Percentiles rank a stretch among this genome's conserved stretches.
These are phyloP conservation scores for Tuber magnatum DNA, from an alignment of 495 filamentous ascomycete genomes.

Conservation along the genomic window DNA sequence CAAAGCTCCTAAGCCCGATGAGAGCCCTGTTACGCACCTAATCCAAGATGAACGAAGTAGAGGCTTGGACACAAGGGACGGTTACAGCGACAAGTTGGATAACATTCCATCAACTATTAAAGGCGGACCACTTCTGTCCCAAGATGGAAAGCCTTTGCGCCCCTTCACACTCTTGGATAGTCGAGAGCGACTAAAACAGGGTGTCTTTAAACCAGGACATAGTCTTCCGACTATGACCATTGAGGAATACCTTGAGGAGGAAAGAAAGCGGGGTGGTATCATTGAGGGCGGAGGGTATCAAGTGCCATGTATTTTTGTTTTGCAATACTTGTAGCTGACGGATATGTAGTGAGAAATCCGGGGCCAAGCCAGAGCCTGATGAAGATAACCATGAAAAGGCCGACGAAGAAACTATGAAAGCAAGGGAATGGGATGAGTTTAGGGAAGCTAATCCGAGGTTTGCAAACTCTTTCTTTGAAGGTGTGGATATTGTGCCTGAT, in stretches of 20 bases:
- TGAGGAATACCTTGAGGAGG: constrained; percentile 94
- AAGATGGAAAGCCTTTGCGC: constrained; percentile 74
- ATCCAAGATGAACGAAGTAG: constrained; percentile 49
- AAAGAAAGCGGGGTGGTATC: constrained; percentile 75
- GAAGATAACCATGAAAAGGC: constrained; percentile 82
- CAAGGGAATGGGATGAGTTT: constrained; percentile 91
- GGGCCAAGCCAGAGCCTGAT: constrained; percentile 62
- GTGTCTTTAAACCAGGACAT: constrained; percentile 85
- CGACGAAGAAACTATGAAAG: constrained; percentile 86
- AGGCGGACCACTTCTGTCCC: constrained; percentile 69
- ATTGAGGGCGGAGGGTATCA: constrained; percentile 67
- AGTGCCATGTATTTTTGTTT: constrained; percentile 1
- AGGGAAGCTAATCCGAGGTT: constrained; percentile 75
- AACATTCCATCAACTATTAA: constrained; percentile 49
- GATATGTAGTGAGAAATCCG: constrained; percentile 55
- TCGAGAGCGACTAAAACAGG: constrained; percentile 66
- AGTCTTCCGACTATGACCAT: constrained; percentile 96
- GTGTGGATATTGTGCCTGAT: constrained; percentile 16
- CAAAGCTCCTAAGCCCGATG: constrained; percentile 55
- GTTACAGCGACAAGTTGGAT: constrained; percentile 70
- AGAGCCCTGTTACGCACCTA: constrained; percentile 28
- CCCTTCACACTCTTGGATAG: constrained; percentile 82
- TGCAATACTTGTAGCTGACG: not conserved
- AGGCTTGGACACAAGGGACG: constrained; percentile 45
- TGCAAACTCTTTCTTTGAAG: not conserved